phyloP scores from a whole-genome alignment of 2,329 filamentous ascomycete species.

The Colletotrichum magnum region DNA sequence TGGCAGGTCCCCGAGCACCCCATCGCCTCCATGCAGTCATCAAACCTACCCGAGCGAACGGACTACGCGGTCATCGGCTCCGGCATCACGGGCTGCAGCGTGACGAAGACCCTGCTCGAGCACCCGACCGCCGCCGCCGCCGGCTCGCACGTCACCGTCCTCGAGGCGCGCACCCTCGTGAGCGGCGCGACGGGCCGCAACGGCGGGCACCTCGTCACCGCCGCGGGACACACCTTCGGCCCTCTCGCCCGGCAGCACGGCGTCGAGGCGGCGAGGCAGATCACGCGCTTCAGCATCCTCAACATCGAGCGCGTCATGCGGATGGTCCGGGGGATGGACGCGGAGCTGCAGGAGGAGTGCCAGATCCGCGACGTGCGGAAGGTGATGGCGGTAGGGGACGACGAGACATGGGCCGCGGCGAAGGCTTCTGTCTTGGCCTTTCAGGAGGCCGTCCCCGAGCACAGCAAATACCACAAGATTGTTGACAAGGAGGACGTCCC shows the following conservation, averaged over 20 bases:
- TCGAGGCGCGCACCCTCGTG: conserved; percentile 47
- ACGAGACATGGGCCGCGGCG: conserved; percentile 39
- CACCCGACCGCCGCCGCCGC: conserved; percentile 32
- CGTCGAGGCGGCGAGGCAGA: conserved; percentile 32
- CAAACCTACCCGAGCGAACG: conserved; percentile 32
- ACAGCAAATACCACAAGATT: conserved; percentile 41
- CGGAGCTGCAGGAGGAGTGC: conserved; percentile 21
- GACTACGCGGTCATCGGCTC: conserved; percentile 55
- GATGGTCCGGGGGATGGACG: conserved; percentile 30
- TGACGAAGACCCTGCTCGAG: conserved; percentile 49
- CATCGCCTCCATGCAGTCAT: conserved; percentile 26
- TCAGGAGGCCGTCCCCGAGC: conserved; percentile 39
- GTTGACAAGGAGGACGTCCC: conserved; percentile 42
- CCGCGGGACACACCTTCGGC: conserved; percentile 22
- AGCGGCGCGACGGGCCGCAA: conserved; percentile 50
- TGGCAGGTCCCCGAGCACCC: conserved; percentile 45
- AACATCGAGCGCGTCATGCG: conserved; percentile 13
- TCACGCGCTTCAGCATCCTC: conserved; percentile 34
- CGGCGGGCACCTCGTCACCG: conserved; percentile 44
- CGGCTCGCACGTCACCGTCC: conserved; percentile 41
- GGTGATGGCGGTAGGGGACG: conserved; percentile 43
- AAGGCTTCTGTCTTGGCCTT: conserved; percentile 42
- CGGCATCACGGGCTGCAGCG: conserved; percentile 51
- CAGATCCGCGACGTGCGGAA: conserved; percentile 40
- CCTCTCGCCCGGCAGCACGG: conserved; percentile 26